phyloP scores from a whole-genome alignment of 768 basidiomycete genomes.

The Pleurotus pulmonarius region DNA sequence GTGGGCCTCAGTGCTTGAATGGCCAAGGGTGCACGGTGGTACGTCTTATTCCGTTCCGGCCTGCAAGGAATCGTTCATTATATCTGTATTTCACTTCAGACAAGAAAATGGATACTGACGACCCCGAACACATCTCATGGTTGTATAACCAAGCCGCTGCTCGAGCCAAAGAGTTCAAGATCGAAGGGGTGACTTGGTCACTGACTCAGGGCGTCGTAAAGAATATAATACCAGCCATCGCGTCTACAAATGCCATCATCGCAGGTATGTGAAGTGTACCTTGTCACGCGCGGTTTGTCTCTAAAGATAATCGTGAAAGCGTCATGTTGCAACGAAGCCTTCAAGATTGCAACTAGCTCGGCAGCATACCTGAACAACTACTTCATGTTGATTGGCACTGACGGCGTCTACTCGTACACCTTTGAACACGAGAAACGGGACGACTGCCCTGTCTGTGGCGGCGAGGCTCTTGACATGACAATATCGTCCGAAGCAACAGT shows the following conservation, averaged over 20 bases:
- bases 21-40: slow-evolving; percentile 95
- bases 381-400: slow-evolving; percentile 97
- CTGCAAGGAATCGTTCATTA: neutral
- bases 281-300: neutral
- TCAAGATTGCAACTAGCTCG: slow-evolving; percentile 95
- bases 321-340: slow-evolving; percentile 97
- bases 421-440: slow-evolving; percentile 91
- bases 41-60: slow-evolving; percentile 9
- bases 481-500: slow-evolving; percentile 75
- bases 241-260: slow-evolving; percentile 97
- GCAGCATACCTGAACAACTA: slow-evolving; percentile 96
- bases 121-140: slow-evolving; percentile 97
- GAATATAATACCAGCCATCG: slow-evolving; percentile 99
- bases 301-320: slow-evolving; percentile 41
- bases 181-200: slow-evolving; percentile 98
- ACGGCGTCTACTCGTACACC: slow-evolving; percentile 94
- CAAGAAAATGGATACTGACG: slow-evolving; percentile 95
- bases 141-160: slow-evolving; percentile 74
- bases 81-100: slow-evolving; percentile 40
- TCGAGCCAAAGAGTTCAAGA: slow-evolving; percentile 92
- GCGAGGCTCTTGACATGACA: slow-evolving; percentile 73
- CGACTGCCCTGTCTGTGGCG: slow-evolving; percentile 97
- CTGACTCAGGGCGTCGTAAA: slow-evolving; percentile 98
- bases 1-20: slow-evolving; percentile 98
- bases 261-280: slow-evolving; percentile 54